Evolutionary conservation across 23 red algal species (phyloP).

Genomic region (Gracilaria gracilis): DNA sequence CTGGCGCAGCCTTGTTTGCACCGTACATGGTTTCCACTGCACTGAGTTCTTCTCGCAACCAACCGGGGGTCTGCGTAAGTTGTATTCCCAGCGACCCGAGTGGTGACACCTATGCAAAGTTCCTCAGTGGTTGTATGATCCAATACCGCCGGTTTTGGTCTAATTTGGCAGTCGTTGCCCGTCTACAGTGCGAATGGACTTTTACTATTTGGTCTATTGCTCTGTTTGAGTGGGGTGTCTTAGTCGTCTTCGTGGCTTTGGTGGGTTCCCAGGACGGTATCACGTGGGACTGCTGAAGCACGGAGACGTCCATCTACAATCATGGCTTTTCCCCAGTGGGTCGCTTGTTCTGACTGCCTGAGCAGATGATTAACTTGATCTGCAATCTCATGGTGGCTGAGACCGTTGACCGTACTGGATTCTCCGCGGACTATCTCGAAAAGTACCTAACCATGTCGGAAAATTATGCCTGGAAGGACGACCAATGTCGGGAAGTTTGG

Average conservation of each 20-base stretch:
- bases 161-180: neutral
- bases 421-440: neutral
- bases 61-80: neutral
- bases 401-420: too few species aligned
- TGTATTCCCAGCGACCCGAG: neutral
- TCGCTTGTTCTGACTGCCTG: neutral
- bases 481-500: neutral
- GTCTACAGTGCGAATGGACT: neutral
- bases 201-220: neutral
- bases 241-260: neutral
- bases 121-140: neutral
- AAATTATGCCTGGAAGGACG: too few species aligned
- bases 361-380: neutral
- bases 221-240: neutral
- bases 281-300: neutral
- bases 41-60: neutral
- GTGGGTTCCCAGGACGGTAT: neutral
- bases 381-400: neutral
- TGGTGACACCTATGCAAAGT: neutral
- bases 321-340: neutral
- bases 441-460: neutral
- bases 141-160: neutral
- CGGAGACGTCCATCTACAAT: neutral
- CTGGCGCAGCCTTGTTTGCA: neutral
- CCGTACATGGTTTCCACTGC: neutral